These are phyloP conservation scores for Vitis labrusca DNA, from an alignment of 164 flowering plant genomes.

Conservation along the genomic window DNA sequence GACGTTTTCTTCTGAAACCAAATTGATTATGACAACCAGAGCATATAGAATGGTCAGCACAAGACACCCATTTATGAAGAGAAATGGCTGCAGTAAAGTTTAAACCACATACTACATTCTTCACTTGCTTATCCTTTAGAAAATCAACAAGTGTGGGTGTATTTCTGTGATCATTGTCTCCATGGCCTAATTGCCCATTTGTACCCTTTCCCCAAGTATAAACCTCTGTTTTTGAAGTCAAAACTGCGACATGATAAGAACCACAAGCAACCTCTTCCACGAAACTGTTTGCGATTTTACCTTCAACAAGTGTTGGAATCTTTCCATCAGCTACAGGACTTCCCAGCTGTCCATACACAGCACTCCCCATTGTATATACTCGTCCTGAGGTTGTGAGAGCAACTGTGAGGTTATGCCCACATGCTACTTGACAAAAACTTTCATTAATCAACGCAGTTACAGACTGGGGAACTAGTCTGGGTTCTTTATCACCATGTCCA, in stretches of 20 bases:
- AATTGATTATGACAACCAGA: conserved; percentile 76
- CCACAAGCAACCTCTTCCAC: conserved; percentile 91
- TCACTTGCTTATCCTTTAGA: conserved; percentile 79
- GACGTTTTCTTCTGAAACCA: conserved; percentile 83
- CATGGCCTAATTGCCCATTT: conserved; percentile 94
- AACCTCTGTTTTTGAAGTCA: conserved; percentile 81
- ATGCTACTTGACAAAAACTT: conserved; percentile 68
- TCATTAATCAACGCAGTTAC: conserved; percentile 53
- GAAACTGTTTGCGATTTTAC: conserved; percentile 44
- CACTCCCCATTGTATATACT: conserved; percentile 83
- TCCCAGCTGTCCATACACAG: conserved; percentile 76
- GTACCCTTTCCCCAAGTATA: conserved; percentile 96
- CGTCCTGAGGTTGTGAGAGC: conserved; percentile 77
- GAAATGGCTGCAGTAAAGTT: conserved; percentile 85
- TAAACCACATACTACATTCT: conserved; percentile 78
- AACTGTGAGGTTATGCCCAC: conserved; percentile 72
- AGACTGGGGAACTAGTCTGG: conserved; percentile 63
- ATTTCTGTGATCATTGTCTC: conserved; percentile 62
- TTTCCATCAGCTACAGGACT: conserved; percentile 60
- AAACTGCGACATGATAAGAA: conserved; percentile 76
- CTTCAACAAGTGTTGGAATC: conserved; percentile 55
- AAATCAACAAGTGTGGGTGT: conserved; percentile 68
- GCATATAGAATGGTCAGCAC: conserved; percentile 72
- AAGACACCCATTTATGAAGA: conserved; percentile 69
- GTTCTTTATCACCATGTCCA: conserved; percentile 79